Conservation (phyloP, 1,139 yeast species). For the Scheffersomyces illinoinensis region DNA sequence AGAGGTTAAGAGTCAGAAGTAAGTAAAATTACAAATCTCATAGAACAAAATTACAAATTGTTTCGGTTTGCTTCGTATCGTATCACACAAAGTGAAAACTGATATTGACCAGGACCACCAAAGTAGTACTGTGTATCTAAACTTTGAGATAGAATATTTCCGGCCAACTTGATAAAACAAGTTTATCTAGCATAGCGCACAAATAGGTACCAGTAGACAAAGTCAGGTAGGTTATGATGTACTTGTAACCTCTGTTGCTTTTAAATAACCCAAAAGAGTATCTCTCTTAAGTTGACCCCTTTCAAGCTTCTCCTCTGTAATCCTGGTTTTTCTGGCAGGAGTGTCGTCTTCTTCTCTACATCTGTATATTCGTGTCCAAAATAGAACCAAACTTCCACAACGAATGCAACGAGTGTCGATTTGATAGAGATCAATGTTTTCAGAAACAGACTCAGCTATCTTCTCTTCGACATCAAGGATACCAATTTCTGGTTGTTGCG, state of each 20-base stretch:
- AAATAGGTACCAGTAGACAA: slow-evolving; percentile 16
- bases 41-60: no score
- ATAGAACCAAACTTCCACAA: slow-evolving; percentile 22
- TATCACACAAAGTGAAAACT: no score
- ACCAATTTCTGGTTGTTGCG: no score
- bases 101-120: no score
- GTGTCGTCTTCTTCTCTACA: slow-evolving; percentile 18
- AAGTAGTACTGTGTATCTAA: no score
- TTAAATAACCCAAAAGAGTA: slow-evolving; percentile 24
- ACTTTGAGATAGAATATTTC: slow-evolving; percentile 5
- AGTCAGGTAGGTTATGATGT: slow-evolving; percentile 21
- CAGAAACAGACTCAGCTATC: neutral
- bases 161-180: slow-evolving; percentile 28
- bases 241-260: slow-evolving; percentile 27
- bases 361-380: slow-evolving; percentile 20
- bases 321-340: slow-evolving; percentile 16
- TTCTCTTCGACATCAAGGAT: neutral
- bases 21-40: no score
- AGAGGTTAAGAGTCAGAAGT: no score
- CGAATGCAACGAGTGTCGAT: slow-evolving; percentile 13
- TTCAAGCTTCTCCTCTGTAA: slow-evolving; percentile 21
- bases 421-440: slow-evolving; percentile 6
- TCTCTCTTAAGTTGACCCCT: slow-evolving; percentile 25
- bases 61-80: no score
- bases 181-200: slow-evolving; percentile 21